These are phyloP conservation scores for Nemania sp. DNA, from an alignment of 2,329 filamentous ascomycete species.

Conservation along the genomic window DNA sequence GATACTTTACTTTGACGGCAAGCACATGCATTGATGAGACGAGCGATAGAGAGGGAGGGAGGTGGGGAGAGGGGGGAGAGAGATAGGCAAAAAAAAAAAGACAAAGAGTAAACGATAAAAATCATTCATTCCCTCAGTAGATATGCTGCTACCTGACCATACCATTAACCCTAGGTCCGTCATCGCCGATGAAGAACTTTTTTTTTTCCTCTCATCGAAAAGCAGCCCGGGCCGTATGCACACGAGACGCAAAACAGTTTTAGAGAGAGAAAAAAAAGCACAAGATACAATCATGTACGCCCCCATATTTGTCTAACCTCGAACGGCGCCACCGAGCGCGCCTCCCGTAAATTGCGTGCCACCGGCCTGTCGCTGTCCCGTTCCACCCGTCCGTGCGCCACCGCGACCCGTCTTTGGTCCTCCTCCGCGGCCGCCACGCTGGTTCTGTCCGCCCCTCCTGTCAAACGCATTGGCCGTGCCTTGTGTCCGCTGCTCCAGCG, in stretches of 20 bases:
- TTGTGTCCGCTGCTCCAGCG: slow-evolving; percentile 94
- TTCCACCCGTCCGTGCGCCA: slow-evolving; percentile 55
- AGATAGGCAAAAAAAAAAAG: no score
- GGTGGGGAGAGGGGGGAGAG: not conserved
- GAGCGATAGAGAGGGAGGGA: not conserved
- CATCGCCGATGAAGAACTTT: slow-evolving; percentile 31
- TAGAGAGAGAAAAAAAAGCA: no score
- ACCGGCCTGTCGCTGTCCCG: slow-evolving; percentile 69
- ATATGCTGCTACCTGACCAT: slow-evolving; percentile 29
- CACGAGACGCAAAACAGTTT: slow-evolving; percentile 29
- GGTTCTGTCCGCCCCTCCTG: slow-evolving; percentile 80
- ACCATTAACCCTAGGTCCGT: slow-evolving; percentile 28
- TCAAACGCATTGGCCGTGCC: slow-evolving; percentile 95
- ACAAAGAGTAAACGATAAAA: slow-evolving; percentile 13
- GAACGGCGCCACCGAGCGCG: slow-evolving; percentile 71
- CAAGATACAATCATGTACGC: slow-evolving; percentile 31
- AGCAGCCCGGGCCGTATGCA: slow-evolving; percentile 37
- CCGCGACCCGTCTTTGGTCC: slow-evolving; percentile 57
- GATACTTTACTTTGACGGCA: no score
- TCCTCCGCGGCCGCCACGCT: slow-evolving; percentile 60
- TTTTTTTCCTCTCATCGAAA: slow-evolving; percentile 31
- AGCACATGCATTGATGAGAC: no score
- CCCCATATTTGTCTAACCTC: slow-evolving; percentile 51
- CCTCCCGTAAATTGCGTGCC: slow-evolving; percentile 83
- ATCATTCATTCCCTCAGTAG: slow-evolving; percentile 33